These are phyloP conservation scores for Ogataea hybrid DNA, from an alignment of 1,139 yeast genomes.

Conservation along the genomic window DNA sequence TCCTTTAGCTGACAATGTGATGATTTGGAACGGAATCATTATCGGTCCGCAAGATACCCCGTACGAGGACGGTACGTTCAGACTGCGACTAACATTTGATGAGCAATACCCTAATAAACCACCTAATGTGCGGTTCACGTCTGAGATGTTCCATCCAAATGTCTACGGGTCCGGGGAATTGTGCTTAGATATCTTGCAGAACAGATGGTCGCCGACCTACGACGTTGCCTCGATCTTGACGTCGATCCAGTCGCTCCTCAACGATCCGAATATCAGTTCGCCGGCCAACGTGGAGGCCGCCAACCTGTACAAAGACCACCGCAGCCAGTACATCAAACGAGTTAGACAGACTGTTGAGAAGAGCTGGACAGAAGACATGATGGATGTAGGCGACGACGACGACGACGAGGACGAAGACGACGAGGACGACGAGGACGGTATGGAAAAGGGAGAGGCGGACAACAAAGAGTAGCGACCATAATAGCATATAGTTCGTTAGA, in stretches of 20 bases:
- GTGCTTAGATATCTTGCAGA: conserved; percentile 92
- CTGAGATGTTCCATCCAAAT: conserved; percentile 97
- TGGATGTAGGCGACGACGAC: conserved; percentile 65
- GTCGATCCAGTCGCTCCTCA: conserved; percentile 78
- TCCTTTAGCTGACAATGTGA: conserved; percentile 94
- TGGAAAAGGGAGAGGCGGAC: conserved; percentile 29
- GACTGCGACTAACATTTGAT: conserved; percentile 82
- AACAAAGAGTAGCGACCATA: conserved; percentile 16
- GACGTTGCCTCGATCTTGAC: conserved; percentile 97
- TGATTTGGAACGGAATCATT: conserved; percentile 98
- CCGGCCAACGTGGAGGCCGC: conserved; percentile 99
- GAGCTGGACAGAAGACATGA: conserved; percentile 70
- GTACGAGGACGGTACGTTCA: conserved; percentile 96
- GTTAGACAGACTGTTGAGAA: conserved; percentile 93
- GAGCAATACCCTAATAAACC: conserved; percentile 98
- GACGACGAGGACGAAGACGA: conserved; percentile 52
- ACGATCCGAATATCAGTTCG: conserved; percentile 94
- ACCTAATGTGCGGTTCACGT: conserved; percentile 84
- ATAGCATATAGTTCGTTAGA: conserved; percentile 1
- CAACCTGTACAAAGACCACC: conserved; percentile 88
- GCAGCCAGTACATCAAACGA: conserved; percentile 86
- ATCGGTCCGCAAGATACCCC: conserved; percentile 99
- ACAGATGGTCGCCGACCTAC: conserved; percentile 98
- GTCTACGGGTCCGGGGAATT: conserved; percentile 95
- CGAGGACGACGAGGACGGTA: conserved; percentile 43